Percentiles rank a stretch among this genome's conserved stretches.
These are phyloP conservation scores for Monoraphidium neglectum DNA, from an alignment of 139 green algal species.

Conservation along the genomic window DNA sequence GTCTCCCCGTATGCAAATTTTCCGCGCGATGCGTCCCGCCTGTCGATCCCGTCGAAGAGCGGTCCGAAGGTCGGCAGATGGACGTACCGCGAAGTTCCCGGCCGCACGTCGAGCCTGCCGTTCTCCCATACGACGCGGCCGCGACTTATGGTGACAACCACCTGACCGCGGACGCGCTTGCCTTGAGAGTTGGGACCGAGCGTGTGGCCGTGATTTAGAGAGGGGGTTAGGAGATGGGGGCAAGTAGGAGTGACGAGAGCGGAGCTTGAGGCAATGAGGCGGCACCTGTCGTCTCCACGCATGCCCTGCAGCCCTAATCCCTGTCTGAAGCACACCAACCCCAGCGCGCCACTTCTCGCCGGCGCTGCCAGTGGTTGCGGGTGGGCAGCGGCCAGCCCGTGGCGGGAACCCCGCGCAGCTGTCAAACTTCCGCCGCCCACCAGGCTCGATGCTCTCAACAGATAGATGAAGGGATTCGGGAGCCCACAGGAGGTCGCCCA, in stretches of 20 bases:
- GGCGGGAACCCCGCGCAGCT: too few relatives aligned
- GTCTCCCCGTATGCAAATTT: too few relatives aligned
- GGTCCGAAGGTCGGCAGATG: conserved; percentile 50
- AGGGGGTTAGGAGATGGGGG: not conserved
- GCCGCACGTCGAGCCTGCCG: conserved; percentile 65
- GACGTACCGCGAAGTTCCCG: conserved; percentile 74
- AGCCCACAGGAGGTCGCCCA: too few relatives aligned
- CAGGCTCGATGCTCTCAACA: too few relatives aligned
- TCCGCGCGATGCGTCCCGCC: conserved; percentile 3
- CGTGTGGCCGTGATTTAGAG: too few relatives aligned
- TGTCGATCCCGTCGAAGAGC: conserved; percentile 62
- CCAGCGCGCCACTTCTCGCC: not conserved
- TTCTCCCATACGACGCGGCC: conserved; percentile 87
- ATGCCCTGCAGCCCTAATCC: not conserved
- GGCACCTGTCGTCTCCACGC: not conserved
- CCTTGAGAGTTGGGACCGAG: conserved; percentile 11
- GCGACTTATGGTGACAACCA: conserved; percentile 86
- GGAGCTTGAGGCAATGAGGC: not conserved
- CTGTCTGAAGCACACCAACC: not conserved
- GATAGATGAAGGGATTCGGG: too few relatives aligned
- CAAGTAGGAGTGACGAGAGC: not conserved
- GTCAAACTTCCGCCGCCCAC: too few relatives aligned
- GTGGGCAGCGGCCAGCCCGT: too few relatives aligned
- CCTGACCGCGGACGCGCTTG: conserved; percentile 50
- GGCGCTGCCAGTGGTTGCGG: too few relatives aligned